These are phyloP conservation scores for Podila horticola DNA, from an alignment of 192 early-diverging fungal species.

Conservation along the genomic window DNA sequence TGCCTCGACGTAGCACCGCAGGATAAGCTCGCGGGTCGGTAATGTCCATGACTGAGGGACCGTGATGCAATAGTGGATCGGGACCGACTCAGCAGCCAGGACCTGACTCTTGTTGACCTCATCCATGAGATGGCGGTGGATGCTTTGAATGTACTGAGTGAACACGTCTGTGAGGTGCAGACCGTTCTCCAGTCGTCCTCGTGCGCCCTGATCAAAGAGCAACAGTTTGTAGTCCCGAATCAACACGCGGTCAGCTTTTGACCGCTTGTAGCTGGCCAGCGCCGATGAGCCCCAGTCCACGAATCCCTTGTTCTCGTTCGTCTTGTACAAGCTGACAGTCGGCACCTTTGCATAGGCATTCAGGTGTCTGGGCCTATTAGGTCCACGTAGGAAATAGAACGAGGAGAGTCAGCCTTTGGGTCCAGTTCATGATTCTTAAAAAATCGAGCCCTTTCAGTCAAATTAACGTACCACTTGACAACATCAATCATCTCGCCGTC, in stretches of 20 bases:
- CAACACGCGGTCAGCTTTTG: constrained; percentile 32
- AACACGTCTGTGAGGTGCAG: constrained; percentile 45
- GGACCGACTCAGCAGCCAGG: constrained; percentile 41
- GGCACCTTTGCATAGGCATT: constrained; percentile 51
- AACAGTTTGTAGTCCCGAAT: constrained; percentile 41
- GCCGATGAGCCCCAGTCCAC: constrained; percentile 50
- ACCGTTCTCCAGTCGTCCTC: constrained; percentile 34
- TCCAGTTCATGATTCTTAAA: neutral
- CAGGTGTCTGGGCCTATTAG: constrained; percentile 37
- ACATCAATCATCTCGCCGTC: constrained; percentile 31
- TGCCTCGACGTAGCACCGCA: constrained; percentile 48
- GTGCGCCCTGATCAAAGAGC: constrained; percentile 44
- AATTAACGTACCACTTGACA: constrained; percentile 18
- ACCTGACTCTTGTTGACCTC: constrained; percentile 52
- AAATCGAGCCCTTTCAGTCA: neutral
- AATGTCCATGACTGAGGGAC: constrained; percentile 51
- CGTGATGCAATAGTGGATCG: constrained; percentile 49
- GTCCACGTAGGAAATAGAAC: too few relatives aligned
- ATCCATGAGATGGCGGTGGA: constrained; percentile 46
- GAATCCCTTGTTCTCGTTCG: constrained; percentile 29
- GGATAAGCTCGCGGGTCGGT: constrained; percentile 36
- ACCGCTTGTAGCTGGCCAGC: constrained; percentile 32
- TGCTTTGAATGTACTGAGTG: constrained; percentile 37
- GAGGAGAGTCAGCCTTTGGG: neutral
- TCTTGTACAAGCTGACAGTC: constrained; percentile 50